phyloP scores from a whole-genome alignment of 2,329 filamentous ascomycete species.

The Didymella sp. region DNA sequence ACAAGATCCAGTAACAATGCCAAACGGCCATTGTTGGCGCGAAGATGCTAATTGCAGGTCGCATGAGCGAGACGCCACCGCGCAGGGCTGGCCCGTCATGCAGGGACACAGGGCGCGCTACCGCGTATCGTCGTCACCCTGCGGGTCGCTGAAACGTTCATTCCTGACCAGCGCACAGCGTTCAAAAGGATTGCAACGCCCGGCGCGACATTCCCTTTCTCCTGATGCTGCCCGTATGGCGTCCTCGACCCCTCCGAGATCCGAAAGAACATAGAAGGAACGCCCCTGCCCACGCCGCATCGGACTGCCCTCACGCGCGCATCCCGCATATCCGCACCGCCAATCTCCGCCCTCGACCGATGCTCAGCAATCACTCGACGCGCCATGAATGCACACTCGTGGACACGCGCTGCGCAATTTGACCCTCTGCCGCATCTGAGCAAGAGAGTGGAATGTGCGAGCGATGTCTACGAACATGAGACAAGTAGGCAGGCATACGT shows the following conservation, averaged over 20 bases:
- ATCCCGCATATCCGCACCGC: constrained; percentile 6
- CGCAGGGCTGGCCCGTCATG: constrained; percentile 14
- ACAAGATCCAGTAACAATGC: not conserved
- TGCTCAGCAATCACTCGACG: constrained; percentile 7
- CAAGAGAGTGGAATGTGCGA: constrained; percentile 20
- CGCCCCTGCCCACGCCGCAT: constrained; percentile 3
- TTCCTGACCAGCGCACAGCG: constrained; percentile 19
- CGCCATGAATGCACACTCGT: constrained; percentile 13
- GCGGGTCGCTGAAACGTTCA: constrained; percentile 22
- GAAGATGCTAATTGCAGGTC: constrained; percentile 8
- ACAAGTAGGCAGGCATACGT: constrained; percentile 47
- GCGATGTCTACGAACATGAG: constrained; percentile 26
- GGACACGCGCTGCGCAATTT: constrained; percentile 6
- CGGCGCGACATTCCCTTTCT: constrained; percentile 1
- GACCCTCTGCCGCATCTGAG: constrained; percentile 6
- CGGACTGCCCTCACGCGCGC: not conserved
- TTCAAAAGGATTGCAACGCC: constrained; percentile 16
- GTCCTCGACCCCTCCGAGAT: not conserved
- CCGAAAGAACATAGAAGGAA: constrained; percentile 9
- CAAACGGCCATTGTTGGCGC: not conserved
- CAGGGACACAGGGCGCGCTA: constrained; percentile 18
- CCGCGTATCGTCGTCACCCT: constrained; percentile 20
- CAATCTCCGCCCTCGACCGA: constrained; percentile 16
- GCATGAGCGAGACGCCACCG: constrained; percentile 17
- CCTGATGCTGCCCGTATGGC: constrained; percentile 15